phyloP scores from a whole-genome alignment of 176 grass and related monocot species.

The Chloris gayana region DNA sequence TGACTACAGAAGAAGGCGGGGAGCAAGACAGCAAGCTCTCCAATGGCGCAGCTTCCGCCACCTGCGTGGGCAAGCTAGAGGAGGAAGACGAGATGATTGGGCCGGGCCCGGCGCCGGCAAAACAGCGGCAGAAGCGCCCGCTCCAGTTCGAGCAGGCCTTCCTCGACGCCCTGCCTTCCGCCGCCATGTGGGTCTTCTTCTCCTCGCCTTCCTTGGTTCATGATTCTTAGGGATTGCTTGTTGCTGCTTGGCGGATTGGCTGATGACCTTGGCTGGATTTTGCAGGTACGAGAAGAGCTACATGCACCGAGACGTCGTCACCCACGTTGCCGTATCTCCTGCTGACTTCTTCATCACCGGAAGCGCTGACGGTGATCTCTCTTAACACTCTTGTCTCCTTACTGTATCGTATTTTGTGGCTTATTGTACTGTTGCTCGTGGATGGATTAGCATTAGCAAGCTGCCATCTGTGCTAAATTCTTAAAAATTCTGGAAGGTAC shows the following conservation, averaged over 20 bases:
- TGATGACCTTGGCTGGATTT: background rate
- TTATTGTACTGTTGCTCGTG: background rate
- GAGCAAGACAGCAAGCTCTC: constrained; percentile 42
- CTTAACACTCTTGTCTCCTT: background rate
- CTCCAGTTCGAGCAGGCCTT: constrained; percentile 98
- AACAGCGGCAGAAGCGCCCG: constrained; percentile 70
- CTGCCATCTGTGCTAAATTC: background rate
- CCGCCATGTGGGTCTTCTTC: constrained; percentile 60
- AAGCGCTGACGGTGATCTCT: constrained; percentile 76
- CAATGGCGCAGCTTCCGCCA: constrained; percentile 26
- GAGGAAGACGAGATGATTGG: constrained; percentile 61
- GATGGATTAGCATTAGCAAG: background rate
- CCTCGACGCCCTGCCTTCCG: constrained; percentile 86
- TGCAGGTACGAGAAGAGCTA: constrained; percentile 99
- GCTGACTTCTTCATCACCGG: constrained; percentile 96
- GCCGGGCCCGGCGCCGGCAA: constrained; percentile 60
- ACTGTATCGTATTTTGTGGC: background rate
- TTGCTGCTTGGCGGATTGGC: background rate
- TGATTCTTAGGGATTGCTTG: constrained; percentile 5
- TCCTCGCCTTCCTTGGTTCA: constrained; percentile 14
- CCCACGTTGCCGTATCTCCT: constrained; percentile 76
- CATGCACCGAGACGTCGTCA: constrained; percentile 97
- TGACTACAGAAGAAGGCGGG: constrained; percentile 25
- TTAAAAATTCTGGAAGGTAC: background rate
- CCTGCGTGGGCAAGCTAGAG: constrained; percentile 2